Conservation (phyloP, 148 eudicot genomes). For the Chenopodium album region DNA sequence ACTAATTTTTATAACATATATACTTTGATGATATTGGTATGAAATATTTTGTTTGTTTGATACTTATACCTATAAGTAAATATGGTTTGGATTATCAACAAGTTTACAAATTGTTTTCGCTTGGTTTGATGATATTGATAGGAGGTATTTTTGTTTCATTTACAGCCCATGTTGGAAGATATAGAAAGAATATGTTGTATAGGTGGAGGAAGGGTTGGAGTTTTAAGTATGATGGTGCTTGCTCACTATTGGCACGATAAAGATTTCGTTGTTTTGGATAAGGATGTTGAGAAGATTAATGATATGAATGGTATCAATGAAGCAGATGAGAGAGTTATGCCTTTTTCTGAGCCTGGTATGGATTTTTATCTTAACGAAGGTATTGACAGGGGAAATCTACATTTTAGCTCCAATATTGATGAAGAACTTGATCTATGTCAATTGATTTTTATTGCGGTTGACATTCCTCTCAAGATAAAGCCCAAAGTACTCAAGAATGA, state of each 20-base stretch:
- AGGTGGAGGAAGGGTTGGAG: neutral
- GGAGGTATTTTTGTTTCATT: neutral
- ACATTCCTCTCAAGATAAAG: neutral
- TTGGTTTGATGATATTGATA: neutral
- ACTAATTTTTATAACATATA: too few relatives aligned
- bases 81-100: too few relatives aligned
- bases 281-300: neutral
- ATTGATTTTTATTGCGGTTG: neutral
- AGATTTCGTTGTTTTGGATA: neutral
- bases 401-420: neutral
- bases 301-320: neutral
- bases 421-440: neutral
- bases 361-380: neutral
- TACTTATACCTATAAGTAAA: too few relatives aligned
- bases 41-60: too few relatives aligned
- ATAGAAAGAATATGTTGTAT: neutral
- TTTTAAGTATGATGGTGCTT: neutral
- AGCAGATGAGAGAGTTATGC: neutral
- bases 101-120: neutral
- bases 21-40: too few relatives aligned
- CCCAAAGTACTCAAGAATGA: neutral
- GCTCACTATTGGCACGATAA: neutral
- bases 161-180: neutral
- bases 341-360: neutral
- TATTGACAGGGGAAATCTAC: neutral